Evolutionary conservation across 768 basidiomycete genomes (phyloP).

Genomic region (Rhodocollybia butyracea): DNA sequence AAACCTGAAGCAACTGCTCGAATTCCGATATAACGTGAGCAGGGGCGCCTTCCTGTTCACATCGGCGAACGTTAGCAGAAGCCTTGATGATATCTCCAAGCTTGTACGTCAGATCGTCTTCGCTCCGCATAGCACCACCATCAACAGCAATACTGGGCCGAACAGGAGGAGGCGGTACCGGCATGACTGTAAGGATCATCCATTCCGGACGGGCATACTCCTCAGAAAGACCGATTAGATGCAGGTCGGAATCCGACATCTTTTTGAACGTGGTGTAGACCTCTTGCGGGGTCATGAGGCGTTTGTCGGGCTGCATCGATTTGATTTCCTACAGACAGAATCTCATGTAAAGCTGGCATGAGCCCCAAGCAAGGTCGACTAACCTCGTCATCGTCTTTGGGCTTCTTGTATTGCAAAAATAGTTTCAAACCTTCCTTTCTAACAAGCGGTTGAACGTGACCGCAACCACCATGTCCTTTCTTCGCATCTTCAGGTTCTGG

Average conservation of each 20-base stretch:
- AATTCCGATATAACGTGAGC: slow-evolving; percentile 95
- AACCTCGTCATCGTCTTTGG: slow-evolving; percentile 95
- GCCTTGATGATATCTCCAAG: slow-evolving; percentile 96
- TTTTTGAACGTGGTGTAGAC: slow-evolving; percentile 96
- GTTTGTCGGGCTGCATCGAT: slow-evolving; percentile 77
- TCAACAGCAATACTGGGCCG: slow-evolving; percentile 97
- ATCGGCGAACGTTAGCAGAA: slow-evolving; percentile 85
- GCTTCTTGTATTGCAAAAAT: slow-evolving; percentile 90
- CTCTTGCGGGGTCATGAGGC: slow-evolving; percentile 79
- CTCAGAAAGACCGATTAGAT: slow-evolving; percentile 87
- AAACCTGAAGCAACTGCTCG: slow-evolving; percentile 90
- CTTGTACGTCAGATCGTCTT: slow-evolving; percentile 98
- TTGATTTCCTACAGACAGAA: slow-evolving; percentile 62
- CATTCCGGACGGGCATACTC: slow-evolving; percentile 97
- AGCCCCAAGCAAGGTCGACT: slow-evolving; percentile 25
- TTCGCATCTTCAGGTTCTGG: slow-evolving; percentile 69
- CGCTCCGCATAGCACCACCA: slow-evolving; percentile 93
- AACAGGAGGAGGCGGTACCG: slow-evolving; percentile 96
- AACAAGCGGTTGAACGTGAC: slow-evolving; percentile 84
- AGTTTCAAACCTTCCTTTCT: slow-evolving; percentile 95
- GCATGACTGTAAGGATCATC: slow-evolving; percentile 99
- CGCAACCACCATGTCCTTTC: slow-evolving; percentile 96
- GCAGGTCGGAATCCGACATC: slow-evolving; percentile 86
- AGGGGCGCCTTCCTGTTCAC: slow-evolving; percentile 95
- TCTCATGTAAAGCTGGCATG: slow-evolving; percentile 3